These are phyloP conservation scores for Cladophialophora yegresii DNA, from an alignment of 2,329 filamentous ascomycete genomes.

Conservation along the genomic window DNA sequence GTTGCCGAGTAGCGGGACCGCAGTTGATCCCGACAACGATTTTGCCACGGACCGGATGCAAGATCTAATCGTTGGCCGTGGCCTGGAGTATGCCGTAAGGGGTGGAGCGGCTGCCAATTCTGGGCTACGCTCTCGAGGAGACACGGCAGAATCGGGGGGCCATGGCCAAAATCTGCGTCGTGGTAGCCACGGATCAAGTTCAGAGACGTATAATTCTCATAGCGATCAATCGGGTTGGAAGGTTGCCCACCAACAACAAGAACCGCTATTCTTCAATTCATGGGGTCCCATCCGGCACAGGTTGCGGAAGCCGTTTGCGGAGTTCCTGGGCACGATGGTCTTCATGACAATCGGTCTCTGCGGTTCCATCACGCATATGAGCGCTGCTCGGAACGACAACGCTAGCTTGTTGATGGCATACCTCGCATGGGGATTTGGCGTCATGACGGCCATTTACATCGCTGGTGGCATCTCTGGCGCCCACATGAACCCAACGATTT, in stretches of 20 bases:
- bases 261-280: constrained; percentile 35
- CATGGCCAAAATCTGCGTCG: neutral
- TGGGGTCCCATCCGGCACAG: constrained; percentile 39
- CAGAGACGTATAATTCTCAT: neutral
- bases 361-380: constrained; percentile 35
- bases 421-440: constrained; percentile 39
- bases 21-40: neutral
- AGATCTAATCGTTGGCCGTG: neutral
- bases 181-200: neutral
- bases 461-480: constrained; percentile 52
- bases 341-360: constrained; percentile 41
- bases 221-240: neutral
- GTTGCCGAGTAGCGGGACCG: neutral
- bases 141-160: neutral
- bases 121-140: neutral
- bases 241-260: neutral
- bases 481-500: constrained; percentile 53
- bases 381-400: constrained; percentile 34
- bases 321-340: constrained; percentile 37
- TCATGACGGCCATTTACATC: constrained; percentile 49
- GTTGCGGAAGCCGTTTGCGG: constrained; percentile 40
- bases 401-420: constrained; percentile 36
- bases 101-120: neutral
- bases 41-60: neutral
- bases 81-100: neutral